Base-by-base conservation (phyloP, 2,329 filamentous ascomycete genomes). In the Purpureocillium takamizusanense region DNA sequence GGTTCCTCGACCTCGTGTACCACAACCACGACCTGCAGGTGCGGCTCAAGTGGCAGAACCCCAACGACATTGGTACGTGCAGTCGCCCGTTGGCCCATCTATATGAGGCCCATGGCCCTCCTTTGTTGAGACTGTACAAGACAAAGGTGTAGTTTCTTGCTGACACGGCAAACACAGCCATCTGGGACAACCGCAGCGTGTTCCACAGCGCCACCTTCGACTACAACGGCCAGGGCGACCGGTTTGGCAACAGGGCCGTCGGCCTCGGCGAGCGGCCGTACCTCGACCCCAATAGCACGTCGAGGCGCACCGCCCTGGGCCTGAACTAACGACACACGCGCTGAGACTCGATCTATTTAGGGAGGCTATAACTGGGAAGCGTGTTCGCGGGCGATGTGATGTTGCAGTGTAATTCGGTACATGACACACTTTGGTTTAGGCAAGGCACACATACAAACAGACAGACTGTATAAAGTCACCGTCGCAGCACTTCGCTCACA, bases 1-100 rank as follows among this genome's bases (percentile, higher is more conserved):
- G 68, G 66, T 73, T 78, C 43, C 53, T 69, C 7, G 55, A 63
- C 29, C 54, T 76, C 10, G 56, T 77, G 1, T 59, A 65, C 32
- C 66, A 74, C 49, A 76, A 76, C 49, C 72, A 77, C 47, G 71
- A 76, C 47, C 52, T 76, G 32, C 72, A 77, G 53, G 68, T 75
- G 2, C 57, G 70, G 4, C 53, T 59, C 40, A 54, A 53, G 40
- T 72, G 67, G 68, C 45, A 61, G 42, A 55, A 62, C 33, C 52
- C 53, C 7, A 66, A 70, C 35, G 74, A 77, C 25, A 46, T 60
- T 21, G 54, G 53, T 56, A 43, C 33, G 52, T 44, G 6, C 10
- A 6, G 21, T 25, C 10, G n/a, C n/a, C n/a, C n/a, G n/a, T n/a
- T n/a, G n/a, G n/a, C n/a, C n/a, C n/a, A n/a, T n/a, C n/a, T n/a